Conservation (phyloP, 495 filamentous ascomycete species). For the Daldinia childiae region DNA sequence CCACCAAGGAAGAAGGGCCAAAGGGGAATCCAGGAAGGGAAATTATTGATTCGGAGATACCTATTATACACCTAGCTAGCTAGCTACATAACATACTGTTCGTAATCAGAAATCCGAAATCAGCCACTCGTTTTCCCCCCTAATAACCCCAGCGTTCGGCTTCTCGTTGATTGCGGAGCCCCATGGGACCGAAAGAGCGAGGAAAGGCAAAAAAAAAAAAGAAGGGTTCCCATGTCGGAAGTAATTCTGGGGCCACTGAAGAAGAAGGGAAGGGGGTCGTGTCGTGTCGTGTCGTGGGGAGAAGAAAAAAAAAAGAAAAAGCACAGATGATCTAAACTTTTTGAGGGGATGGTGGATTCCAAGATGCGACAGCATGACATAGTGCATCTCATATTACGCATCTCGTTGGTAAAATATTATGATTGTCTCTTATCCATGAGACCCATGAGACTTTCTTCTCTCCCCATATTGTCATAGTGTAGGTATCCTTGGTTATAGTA, state of each 20-base stretch:
- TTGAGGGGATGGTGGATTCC: background rate
- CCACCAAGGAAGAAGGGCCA: background rate
- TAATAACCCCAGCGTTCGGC: background rate
- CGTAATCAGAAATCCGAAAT: background rate
- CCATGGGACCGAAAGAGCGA: constrained; percentile 20
- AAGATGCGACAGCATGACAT: background rate
- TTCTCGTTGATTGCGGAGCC: constrained; percentile 19
- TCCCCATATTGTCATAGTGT: background rate
- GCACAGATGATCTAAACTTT: background rate
- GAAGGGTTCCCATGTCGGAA: background rate
- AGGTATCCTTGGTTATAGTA: background rate
- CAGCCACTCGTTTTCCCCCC: background rate
- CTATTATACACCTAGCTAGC: too few species aligned
- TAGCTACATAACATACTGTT: too few species aligned
- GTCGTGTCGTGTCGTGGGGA: too few species aligned
- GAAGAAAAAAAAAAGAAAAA: background rate
- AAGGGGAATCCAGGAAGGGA: background rate
- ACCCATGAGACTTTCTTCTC: too few species aligned
- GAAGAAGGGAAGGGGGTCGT: too few species aligned
- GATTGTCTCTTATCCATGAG: too few species aligned
- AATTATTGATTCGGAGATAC: background rate
- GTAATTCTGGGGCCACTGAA: background rate
- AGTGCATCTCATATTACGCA: background rate
- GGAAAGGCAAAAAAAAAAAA: background rate
- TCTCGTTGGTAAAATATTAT: background rate